These are phyloP conservation scores for Mucuna pruriens DNA, from an alignment of 306 rosid species.

Conservation along the genomic window DNA sequence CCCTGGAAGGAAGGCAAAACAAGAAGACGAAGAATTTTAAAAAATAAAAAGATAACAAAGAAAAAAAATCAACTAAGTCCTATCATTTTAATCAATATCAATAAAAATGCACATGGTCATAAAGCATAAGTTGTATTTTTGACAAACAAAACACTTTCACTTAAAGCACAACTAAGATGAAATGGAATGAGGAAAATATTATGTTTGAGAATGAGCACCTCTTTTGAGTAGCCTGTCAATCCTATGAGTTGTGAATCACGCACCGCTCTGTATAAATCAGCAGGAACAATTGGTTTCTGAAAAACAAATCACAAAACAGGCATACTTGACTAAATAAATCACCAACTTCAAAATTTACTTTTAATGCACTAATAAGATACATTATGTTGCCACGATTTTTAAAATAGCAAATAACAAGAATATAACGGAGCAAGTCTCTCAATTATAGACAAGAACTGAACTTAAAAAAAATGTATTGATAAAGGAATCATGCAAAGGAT, in stretches of 20 bases:
- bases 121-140: not conserved
- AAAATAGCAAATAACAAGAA: not conserved
- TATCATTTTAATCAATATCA: not conserved
- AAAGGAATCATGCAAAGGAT: not conserved
- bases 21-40: constrained; percentile 3
- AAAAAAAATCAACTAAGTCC: not conserved
- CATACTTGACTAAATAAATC: not conserved
- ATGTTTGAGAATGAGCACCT: constrained; percentile 61
- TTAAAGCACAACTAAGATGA: not conserved
- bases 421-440: constrained; percentile 15
- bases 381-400: not conserved
- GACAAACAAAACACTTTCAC: constrained; percentile 3
- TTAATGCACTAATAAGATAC: constrained; percentile 1
- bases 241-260: constrained; percentile 97
- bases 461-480: not conserved
- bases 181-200: constrained; percentile 5
- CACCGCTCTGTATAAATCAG: constrained; percentile 74
- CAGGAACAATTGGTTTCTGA: constrained; percentile 91
- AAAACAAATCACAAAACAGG: constrained; percentile 33
- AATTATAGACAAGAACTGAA: not conserved
- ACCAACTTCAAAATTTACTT: not conserved
- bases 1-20: constrained; percentile 59
- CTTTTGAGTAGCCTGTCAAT: constrained; percentile 88
- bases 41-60: not conserved
- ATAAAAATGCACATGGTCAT: not conserved